Conservation (phyloP, 2,329 filamentous ascomycete species). For the Monascus ruber region DNA sequence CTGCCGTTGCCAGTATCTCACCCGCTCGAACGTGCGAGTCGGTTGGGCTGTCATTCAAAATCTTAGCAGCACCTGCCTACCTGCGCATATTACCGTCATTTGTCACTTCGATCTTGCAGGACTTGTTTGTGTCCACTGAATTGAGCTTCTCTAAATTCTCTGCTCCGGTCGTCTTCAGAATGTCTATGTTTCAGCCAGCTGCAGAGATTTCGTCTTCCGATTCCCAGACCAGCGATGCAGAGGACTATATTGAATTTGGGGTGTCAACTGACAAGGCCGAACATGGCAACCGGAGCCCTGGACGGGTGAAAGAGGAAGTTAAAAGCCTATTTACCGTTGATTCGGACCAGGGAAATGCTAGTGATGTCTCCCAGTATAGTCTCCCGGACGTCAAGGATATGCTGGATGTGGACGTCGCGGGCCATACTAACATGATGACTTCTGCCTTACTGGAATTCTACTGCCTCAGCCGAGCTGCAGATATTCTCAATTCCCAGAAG, state of each 20-base stretch:
- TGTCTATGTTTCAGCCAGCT: slow-evolving; percentile 32
- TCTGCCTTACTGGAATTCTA: slow-evolving; percentile 35
- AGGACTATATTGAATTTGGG: not conserved
- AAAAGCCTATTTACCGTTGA: not conserved
- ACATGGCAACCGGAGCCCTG: not conserved
- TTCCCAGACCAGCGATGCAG: slow-evolving; percentile 14
- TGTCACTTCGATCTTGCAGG: not conserved
- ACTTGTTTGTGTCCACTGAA: not conserved
- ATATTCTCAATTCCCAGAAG: slow-evolving; percentile 31
- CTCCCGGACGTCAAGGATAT: slow-evolving; percentile 3
- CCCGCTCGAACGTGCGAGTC: no score
- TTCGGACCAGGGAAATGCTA: slow-evolving; percentile 5
- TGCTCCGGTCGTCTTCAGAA: slow-evolving; percentile 7
- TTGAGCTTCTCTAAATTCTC: not conserved
- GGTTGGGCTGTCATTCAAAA: no score
- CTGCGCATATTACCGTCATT: not conserved
- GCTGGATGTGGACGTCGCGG: slow-evolving; percentile 21
- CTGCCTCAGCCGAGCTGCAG: slow-evolving; percentile 32
- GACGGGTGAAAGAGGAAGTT: not conserved
- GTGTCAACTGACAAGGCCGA: slow-evolving; percentile 1
- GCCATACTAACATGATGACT: slow-evolving; percentile 32
- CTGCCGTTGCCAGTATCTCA: no score
- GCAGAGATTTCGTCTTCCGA: slow-evolving; percentile 28
- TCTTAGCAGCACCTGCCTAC: no score
- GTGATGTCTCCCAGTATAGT: slow-evolving; percentile 12